A percentile compares a stretch with the other conserved stretches of the same genome.
phyloP scores from a whole-genome alignment of 2,329 filamentous ascomycete genomes.

The Xylariaceae sp. region DNA sequence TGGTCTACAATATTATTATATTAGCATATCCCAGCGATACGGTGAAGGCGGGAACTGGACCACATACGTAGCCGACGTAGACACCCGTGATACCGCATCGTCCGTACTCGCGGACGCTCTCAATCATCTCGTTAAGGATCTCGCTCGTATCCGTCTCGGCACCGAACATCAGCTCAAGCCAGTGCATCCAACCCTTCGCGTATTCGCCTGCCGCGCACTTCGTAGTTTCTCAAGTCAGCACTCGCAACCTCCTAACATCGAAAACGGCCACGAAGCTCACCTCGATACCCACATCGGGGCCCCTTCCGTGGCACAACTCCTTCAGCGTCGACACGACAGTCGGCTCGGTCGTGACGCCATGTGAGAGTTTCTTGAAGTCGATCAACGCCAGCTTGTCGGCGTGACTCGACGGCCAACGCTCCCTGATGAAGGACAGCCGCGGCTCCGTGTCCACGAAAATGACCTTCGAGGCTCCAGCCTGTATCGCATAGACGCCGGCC shows the following conservation, averaged over 20 bases:
- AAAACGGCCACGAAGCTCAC: conserved; percentile 17
- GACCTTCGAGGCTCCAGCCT: conserved; percentile 73
- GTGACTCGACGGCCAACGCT: conserved; percentile 56
- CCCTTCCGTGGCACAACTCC: conserved; percentile 70
- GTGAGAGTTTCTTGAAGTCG: conserved; percentile 64
- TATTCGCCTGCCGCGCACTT: conserved; percentile 69
- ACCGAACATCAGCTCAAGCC: conserved; percentile 61
- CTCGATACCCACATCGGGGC: conserved; percentile 68
- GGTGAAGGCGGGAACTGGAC: not conserved
- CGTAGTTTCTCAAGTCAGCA: not conserved
- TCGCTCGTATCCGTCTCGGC: conserved; percentile 85
- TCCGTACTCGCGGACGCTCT: conserved; percentile 71
- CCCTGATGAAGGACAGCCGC: conserved; percentile 69
- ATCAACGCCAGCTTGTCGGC: conserved; percentile 64
- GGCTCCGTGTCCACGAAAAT: conserved; percentile 78
- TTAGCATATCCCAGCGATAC: not conserved
- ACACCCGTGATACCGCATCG: conserved; percentile 77
- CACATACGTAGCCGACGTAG: conserved; percentile 60
- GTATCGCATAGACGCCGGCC: conserved; percentile 72
- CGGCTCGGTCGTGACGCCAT: conserved; percentile 58
- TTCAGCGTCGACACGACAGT: conserved; percentile 74
- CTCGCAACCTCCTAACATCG: not conserved
- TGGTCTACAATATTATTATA: conserved; percentile 53
- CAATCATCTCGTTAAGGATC: conserved; percentile 78
- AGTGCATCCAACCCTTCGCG: conserved; percentile 63